These are phyloP conservation scores for Panus rudis DNA, from an alignment of 768 basidiomycete species.

Conservation along the genomic window DNA sequence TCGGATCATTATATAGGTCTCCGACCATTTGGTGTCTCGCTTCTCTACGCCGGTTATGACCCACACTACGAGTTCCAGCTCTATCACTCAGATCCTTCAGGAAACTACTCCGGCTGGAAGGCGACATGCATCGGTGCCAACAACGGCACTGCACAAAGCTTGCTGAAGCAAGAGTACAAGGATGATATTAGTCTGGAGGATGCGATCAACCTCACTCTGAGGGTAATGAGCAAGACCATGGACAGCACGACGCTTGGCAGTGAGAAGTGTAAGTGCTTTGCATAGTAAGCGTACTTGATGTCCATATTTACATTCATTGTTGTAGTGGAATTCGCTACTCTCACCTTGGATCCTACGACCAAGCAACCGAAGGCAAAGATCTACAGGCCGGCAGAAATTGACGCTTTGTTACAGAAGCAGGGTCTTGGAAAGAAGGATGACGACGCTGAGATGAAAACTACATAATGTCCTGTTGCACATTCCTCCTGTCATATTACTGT, in stretches of 20 bases:
- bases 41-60: slow-evolving; percentile 96
- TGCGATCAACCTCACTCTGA: slow-evolving; percentile 84
- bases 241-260: slow-evolving; percentile 94
- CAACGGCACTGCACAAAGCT: slow-evolving; percentile 89
- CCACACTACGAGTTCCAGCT: slow-evolving; percentile 94
- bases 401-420: slow-evolving; percentile 70
- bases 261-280: slow-evolving; percentile 73
- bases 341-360: slow-evolving; percentile 74
- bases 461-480: too few species aligned
- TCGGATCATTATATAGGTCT: slow-evolving; percentile 56
- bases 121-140: slow-evolving; percentile 99
- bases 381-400: slow-evolving; percentile 83
- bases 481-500: too few species aligned
- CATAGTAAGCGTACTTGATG: slow-evolving; percentile 1
- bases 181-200: slow-evolving; percentile 89
- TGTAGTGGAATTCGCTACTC: slow-evolving; percentile 91
- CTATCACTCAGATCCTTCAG: slow-evolving; percentile 97
- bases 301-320: background rate
- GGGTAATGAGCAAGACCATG: slow-evolving; percentile 99
- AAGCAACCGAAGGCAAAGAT: slow-evolving; percentile 87
- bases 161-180: slow-evolving; percentile 98
- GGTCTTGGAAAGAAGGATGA: slow-evolving; percentile 86
- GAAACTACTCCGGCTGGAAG: slow-evolving; percentile 98
- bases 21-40: slow-evolving; percentile 95
- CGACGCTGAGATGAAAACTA: slow-evolving; percentile 68